These are phyloP conservation scores for Ilyonectria destructans DNA, from an alignment of 2,329 filamentous ascomycete species.

Conservation along the genomic window DNA sequence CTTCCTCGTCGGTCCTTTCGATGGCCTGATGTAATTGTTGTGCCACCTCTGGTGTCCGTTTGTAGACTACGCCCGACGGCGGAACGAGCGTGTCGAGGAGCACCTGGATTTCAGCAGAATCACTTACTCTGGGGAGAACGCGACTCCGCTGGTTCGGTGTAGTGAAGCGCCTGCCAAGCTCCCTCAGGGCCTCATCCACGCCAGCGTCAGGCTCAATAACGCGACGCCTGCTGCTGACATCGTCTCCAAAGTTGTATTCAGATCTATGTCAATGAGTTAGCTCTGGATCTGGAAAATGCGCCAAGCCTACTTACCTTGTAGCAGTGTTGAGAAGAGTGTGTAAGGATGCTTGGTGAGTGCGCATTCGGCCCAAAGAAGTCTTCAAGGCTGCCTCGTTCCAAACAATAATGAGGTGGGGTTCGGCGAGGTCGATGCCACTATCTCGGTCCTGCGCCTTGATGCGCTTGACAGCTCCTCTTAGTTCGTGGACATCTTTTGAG, in stretches of 20 bases:
- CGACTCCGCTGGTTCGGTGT: slow-evolving; percentile 43
- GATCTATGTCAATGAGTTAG: slow-evolving; percentile 38
- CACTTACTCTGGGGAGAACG: slow-evolving; percentile 48
- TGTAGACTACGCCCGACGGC: slow-evolving; percentile 41
- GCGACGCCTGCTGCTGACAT: slow-evolving; percentile 44
- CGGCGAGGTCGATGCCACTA: slow-evolving; percentile 47
- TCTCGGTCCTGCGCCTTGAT: slow-evolving; percentile 48
- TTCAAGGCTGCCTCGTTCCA: slow-evolving; percentile 49
- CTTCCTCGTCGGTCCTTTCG: slow-evolving; percentile 44
- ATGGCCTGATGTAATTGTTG: slow-evolving; percentile 47
- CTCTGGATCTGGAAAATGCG: background rate
- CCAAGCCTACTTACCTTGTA: slow-evolving; percentile 38
- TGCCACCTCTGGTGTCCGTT: slow-evolving; percentile 41
- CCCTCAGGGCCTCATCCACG: slow-evolving; percentile 47
- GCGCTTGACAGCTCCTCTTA: slow-evolving; percentile 46
- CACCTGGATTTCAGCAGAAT: slow-evolving; percentile 49
- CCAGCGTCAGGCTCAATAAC: slow-evolving; percentile 49
- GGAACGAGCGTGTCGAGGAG: slow-evolving; percentile 49
- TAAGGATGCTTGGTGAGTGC: slow-evolving; percentile 48
- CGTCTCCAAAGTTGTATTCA: slow-evolving; percentile 42
- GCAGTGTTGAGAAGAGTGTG: slow-evolving; percentile 49
- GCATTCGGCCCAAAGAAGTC: slow-evolving; percentile 41
- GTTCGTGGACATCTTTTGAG: slow-evolving; percentile 47
- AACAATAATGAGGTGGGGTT: slow-evolving; percentile 49
- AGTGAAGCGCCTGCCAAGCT: slow-evolving; percentile 45